Conservation (phyloP, 2,329 filamentous ascomycete genomes). For the Pezicula radicicola region DNA sequence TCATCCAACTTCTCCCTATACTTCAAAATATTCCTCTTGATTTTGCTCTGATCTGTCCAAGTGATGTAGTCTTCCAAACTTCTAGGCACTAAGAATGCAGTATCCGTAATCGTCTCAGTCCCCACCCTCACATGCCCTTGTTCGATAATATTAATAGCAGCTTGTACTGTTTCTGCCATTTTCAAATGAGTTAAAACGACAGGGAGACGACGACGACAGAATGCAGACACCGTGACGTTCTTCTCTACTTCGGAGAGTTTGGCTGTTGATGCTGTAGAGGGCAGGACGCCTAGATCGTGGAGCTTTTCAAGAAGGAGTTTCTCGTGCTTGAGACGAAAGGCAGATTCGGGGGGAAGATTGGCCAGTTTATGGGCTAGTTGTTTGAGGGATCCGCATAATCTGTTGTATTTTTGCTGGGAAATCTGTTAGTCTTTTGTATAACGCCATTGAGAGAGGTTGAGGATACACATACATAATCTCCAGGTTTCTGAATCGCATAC, state of each 20-base stretch:
- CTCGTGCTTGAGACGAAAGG: conserved; percentile 80
- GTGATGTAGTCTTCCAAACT: conserved; percentile 96
- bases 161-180: conserved; percentile 89
- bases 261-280: conserved; percentile 58
- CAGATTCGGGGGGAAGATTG: conserved; percentile 74
- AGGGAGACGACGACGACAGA: conserved; percentile 78
- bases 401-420: conserved; percentile 35
- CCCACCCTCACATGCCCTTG: conserved; percentile 92
- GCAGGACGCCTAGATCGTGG: conserved; percentile 85
- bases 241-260: conserved; percentile 85
- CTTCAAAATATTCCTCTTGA: conserved; percentile 93
- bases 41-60: conserved; percentile 94
- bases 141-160: conserved; percentile 84
- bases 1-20: conserved; percentile 95
- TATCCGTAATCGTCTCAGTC: conserved; percentile 85
- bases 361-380: conserved; percentile 88
- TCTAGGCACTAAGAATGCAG: conserved; percentile 83
- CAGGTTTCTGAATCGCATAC: conserved; percentile 87
- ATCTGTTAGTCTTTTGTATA: conserved; percentile 28
- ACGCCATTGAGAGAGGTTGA: neutral
- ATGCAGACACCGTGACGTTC: conserved; percentile 82
- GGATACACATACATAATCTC: conserved; percentile 63
- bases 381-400: conserved; percentile 55
- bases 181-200: conserved; percentile 87
- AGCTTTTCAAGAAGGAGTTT: conserved; percentile 86